phyloP scores from a whole-genome alignment of 2,329 filamentous ascomycete genomes.

The Rutstroemia sp. region DNA sequence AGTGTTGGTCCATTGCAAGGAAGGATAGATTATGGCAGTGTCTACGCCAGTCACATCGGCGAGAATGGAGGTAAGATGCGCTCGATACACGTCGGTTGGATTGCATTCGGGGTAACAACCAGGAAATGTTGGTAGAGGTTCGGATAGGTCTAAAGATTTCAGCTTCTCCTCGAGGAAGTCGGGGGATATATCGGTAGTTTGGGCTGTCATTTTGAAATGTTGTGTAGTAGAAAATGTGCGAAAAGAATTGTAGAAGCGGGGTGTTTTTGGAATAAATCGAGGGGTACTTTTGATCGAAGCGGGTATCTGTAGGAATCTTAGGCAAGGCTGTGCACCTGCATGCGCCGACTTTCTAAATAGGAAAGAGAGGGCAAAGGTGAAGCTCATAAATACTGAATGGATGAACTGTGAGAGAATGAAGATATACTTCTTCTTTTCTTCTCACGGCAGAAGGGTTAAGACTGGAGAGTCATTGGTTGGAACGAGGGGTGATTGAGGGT shows the following conservation, averaged over 20 bases:
- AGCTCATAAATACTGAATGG: not conserved
- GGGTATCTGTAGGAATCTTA: constrained; percentile 4
- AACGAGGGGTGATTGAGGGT: too few species aligned
- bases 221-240: constrained; percentile 12
- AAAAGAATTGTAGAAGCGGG: constrained; percentile 9
- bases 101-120: constrained; percentile 62
- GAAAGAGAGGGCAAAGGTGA: not conserved
- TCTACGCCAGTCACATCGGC: constrained; percentile 64
- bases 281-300: constrained; percentile 4
- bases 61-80: constrained; percentile 65
- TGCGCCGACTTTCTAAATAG: not conserved
- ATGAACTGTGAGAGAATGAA: not conserved
- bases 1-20: constrained; percentile 69
- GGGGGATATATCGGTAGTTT: constrained; percentile 8
- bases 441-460: too few species aligned
- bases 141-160: constrained; percentile 21
- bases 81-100: constrained; percentile 72
- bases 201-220: constrained; percentile 21
- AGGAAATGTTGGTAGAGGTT: constrained; percentile 36
- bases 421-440: not conserved
- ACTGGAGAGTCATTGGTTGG: too few species aligned
- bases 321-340: not conserved
- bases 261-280: constrained; percentile 4
- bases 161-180: constrained; percentile 21
- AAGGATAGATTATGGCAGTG: constrained; percentile 62